Conservation (phyloP, 1,139 yeast species). For the Meyerozyma athensensis region DNA sequence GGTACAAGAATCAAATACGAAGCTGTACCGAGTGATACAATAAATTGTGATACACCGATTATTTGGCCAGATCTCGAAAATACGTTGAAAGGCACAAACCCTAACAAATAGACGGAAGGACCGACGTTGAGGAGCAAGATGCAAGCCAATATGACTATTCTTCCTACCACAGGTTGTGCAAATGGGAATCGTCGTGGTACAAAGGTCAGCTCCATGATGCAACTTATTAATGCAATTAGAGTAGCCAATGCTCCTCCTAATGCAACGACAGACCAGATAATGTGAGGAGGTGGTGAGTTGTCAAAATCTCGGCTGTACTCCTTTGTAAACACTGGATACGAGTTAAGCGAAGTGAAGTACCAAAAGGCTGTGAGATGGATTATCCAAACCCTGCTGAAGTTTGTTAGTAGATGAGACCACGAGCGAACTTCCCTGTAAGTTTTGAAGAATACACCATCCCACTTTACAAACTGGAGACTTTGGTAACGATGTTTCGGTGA, state of each 20-base stretch:
- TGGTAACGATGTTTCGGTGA: constrained; percentile 43
- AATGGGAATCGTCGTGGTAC: constrained; percentile 74
- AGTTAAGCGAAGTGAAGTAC: constrained; percentile 75
- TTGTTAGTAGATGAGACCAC: constrained; percentile 73
- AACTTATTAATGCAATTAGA: constrained; percentile 53
- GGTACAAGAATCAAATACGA: constrained; percentile 52
- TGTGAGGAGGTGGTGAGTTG: constrained; percentile 62
- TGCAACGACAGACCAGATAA: constrained; percentile 57
- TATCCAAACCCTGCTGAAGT: constrained; percentile 81
- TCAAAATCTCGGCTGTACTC: constrained; percentile 53
- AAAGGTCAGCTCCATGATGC: constrained; percentile 50
- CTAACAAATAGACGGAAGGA: constrained; percentile 62
- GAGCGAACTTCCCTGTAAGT: constrained; percentile 71
- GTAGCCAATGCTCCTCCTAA: constrained; percentile 73
- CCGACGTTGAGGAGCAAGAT: constrained; percentile 46
- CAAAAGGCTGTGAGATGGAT: constrained; percentile 74
- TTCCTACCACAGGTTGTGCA: constrained; percentile 41
- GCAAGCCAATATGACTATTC: constrained; percentile 40
- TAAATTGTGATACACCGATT: constrained; percentile 55
- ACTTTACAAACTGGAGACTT: constrained; percentile 46
- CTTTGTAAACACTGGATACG: constrained; percentile 70
- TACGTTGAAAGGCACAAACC: constrained; percentile 47
- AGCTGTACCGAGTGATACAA: constrained; percentile 56
- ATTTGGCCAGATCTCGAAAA: constrained; percentile 46
- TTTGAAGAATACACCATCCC: constrained; percentile 64